These are phyloP conservation scores for Chlorella variabilis DNA, from an alignment of 163 green algal genomes.

Conservation along the genomic window DNA sequence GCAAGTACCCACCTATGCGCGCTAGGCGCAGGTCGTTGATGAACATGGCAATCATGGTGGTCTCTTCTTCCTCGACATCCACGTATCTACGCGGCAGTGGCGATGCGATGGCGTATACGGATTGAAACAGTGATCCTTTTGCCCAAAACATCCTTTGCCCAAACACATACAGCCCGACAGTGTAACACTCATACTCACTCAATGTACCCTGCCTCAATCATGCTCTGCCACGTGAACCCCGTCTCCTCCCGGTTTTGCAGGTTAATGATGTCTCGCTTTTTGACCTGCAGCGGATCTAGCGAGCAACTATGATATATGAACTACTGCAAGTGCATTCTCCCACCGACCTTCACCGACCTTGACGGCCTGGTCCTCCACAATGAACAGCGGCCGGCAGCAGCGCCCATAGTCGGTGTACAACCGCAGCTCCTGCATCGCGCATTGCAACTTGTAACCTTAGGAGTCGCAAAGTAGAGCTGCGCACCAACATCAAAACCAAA, in stretches of 20 bases:
- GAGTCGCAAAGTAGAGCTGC: no score
- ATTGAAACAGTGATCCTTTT: no score
- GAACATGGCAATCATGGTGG: slow-evolving; percentile 99
- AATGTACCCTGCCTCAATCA: slow-evolving; percentile 80
- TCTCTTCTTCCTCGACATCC: slow-evolving; percentile 98
- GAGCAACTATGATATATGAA: no score
- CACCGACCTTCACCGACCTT: slow-evolving; percentile 7
- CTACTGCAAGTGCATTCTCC: no score
- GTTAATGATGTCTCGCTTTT: slow-evolving; percentile 80
- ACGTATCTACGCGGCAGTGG: slow-evolving; percentile 80
- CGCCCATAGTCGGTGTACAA: slow-evolving; percentile 96
- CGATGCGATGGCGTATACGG: no score
- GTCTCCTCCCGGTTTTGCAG: slow-evolving; percentile 57
- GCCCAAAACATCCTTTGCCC: no score
- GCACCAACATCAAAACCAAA: no score
- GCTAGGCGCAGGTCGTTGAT: slow-evolving; percentile 85
- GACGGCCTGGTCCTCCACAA: slow-evolving; percentile 79
- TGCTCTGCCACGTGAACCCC: slow-evolving; percentile 76
- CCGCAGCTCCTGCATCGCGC: slow-evolving; percentile 88
- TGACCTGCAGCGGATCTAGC: slow-evolving; percentile 68
- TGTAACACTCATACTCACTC: slow-evolving; percentile 64
- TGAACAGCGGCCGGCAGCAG: slow-evolving; percentile 94
- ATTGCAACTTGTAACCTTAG: no score
- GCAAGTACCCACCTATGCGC: slow-evolving; percentile 21
- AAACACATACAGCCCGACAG: not conserved